A percentile compares a stretch with the other conserved stretches of the same genome.
Conservation (phyloP, 2,329 filamentous ascomycete genomes). For the Diaporthe humulicola region DNA sequence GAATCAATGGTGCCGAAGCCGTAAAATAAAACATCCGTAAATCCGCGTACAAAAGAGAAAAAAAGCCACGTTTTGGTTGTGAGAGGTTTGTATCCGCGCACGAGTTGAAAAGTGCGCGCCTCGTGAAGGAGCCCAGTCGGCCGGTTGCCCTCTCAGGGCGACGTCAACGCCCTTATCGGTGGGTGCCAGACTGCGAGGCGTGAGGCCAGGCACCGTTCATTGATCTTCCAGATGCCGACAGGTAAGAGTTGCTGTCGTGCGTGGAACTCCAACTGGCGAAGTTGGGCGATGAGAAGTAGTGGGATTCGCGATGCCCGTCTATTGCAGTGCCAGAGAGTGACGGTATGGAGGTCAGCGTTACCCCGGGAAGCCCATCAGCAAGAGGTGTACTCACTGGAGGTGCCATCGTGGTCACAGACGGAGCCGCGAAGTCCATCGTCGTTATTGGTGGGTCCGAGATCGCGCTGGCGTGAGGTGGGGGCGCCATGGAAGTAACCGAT, state of each 20-base stretch:
- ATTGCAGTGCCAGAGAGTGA: slow-evolving; percentile 28
- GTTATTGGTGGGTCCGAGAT: slow-evolving; percentile 33
- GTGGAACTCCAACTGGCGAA: slow-evolving; percentile 21
- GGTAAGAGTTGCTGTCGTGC: slow-evolving; percentile 27
- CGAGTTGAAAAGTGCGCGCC: neutral
- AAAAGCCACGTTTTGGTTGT: neutral
- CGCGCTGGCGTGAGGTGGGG: slow-evolving; percentile 18
- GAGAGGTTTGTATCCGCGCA: neutral
- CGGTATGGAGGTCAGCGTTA: slow-evolving; percentile 32
- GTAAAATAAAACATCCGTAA: neutral
- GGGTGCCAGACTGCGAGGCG: slow-evolving; percentile 21
- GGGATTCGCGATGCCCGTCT: slow-evolving; percentile 26
- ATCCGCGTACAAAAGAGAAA: slow-evolving; percentile 10
- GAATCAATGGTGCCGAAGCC: neutral
- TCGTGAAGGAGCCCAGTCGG: neutral
- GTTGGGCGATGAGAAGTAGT: slow-evolving; percentile 36
- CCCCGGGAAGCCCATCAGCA: slow-evolving; percentile 15
- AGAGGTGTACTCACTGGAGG: slow-evolving; percentile 36
- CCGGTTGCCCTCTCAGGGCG: neutral
- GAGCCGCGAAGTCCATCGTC: slow-evolving; percentile 34
- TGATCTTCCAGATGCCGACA: slow-evolving; percentile 28
- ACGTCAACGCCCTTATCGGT: neutral
- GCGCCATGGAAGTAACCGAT: slow-evolving; percentile 28
- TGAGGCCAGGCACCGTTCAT: slow-evolving; percentile 33
- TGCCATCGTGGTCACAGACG: slow-evolving; percentile 34